Base-by-base conservation (phyloP, 306 rosid species). In the Arachis stenosperma region DNA sequence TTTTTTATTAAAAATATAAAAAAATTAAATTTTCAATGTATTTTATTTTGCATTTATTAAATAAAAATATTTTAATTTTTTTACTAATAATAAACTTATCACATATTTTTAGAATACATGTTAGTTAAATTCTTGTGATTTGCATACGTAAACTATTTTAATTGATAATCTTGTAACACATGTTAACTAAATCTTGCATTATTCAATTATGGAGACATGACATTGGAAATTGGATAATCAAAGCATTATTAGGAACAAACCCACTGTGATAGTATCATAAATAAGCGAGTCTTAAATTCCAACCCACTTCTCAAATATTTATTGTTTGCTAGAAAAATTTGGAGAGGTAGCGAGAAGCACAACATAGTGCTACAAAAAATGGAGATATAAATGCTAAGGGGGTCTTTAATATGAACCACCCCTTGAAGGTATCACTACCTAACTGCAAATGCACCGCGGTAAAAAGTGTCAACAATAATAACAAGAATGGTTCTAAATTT, bases 321-420 rank as follows among this genome's bases (percentile, higher is more conserved):
- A 60, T 61, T 72, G 36, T 62, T 13, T 0, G 56, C 13, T 1
- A 12, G 11, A 14, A n/a, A 43, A 42, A 65, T 48, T 40, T 57
- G 7, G 30, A 65, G 65, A 2, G n/a, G 47, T 7, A 22, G 8
- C 69, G 53, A 56, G 36, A 58, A 22, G 73, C 55, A 47, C 12
- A 17, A 65, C 44, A 60, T 41, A 6, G 48, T 47, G 60, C 70
- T 36, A 36, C 1, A 60, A 52, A 74, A 74, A 50, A 74, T 59
- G 67, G 52, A 17, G 11, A 53, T 7, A 14, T 33, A 33, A 33
- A 33, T 33, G 3, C 9, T 17, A 4, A 3, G 8, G 15, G 9
- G 70, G 9, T 41, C 37, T 41, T 41, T 64, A 48, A 59, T 52
- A 65, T 41, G 74, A 62, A 58, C 36, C 10, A 36, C 40, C 73